Evolutionary conservation across 2,329 filamentous ascomycete species (phyloP).

Genomic region (Fusarium palustre): DNA sequence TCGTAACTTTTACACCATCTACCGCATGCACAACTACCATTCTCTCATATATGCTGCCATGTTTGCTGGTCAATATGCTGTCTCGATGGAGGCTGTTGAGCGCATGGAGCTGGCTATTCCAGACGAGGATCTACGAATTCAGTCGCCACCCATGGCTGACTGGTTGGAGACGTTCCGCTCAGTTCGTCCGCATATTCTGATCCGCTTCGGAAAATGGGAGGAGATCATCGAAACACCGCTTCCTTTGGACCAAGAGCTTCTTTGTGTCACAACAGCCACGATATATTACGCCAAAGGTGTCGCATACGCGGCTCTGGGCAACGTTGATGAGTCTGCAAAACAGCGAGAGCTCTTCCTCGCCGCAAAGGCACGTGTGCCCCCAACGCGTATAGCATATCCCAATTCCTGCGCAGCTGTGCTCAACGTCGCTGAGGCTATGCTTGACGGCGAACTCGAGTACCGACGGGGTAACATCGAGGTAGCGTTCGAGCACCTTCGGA

Average conservation of each 20-base stretch:
- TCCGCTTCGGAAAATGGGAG: constrained; percentile 78
- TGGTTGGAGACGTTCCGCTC: constrained; percentile 77
- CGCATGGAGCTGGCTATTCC: constrained; percentile 71
- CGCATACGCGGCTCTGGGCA: constrained; percentile 69
- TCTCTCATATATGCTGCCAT: constrained; percentile 81
- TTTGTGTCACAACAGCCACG: constrained; percentile 75
- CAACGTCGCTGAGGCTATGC: constrained; percentile 62
- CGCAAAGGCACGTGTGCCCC: constrained; percentile 63
- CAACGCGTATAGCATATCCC: constrained; percentile 66
- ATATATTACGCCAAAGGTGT: constrained; percentile 75
- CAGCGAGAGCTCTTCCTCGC: constrained; percentile 63
- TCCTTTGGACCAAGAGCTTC: constrained; percentile 68
- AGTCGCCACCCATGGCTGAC: constrained; percentile 78
- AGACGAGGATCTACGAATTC: constrained; percentile 56
- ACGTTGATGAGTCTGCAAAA: constrained; percentile 62
- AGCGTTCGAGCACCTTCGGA: constrained; percentile 68
- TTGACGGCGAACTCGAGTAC: constrained; percentile 79
- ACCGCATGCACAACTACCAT: constrained; percentile 78
- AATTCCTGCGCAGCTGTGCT: too few species aligned
- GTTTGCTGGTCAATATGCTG: constrained; percentile 73
- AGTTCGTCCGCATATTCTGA: constrained; percentile 73
- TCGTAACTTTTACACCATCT: constrained; percentile 78
- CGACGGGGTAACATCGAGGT: constrained; percentile 66
- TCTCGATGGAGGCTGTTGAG: constrained; percentile 69
- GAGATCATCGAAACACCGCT: constrained; percentile 68